Percentiles rank a stretch among this genome's conserved stretches.
phyloP scores from a whole-genome alignment of 345 rosid species.

The Populus alba region DNA sequence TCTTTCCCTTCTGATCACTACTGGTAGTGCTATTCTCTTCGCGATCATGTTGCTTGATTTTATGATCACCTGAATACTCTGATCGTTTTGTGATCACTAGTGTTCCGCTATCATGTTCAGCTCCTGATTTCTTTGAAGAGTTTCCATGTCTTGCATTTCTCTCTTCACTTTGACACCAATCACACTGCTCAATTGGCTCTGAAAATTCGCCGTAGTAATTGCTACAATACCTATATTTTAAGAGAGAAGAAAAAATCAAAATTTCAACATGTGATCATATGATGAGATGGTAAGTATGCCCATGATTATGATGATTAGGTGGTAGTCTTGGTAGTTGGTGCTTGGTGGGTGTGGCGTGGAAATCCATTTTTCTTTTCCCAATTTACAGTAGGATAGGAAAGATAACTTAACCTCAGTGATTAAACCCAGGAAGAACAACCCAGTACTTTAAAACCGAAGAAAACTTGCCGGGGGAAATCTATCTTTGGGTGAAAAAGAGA shows the following conservation, averaged over 20 bases:
- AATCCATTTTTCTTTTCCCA: constrained; percentile 1
- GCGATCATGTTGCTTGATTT: constrained; percentile 55
- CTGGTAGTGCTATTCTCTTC: constrained; percentile 38
- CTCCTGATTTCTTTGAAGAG: constrained; percentile 44
- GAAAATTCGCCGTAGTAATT: constrained; percentile 67
- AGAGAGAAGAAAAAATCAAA: background rate
- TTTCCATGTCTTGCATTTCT: constrained; percentile 36
- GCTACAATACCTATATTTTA: constrained; percentile 71
- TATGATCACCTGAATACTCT: constrained; percentile 48
- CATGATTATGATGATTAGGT: constrained; percentile 1
- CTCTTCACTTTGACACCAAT: constrained; percentile 90
- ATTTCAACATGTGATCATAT: too few species aligned
- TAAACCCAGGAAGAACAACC: background rate
- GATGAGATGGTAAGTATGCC: background rate
- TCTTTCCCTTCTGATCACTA: constrained; percentile 43
- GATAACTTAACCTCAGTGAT: background rate
- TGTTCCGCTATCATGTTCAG: constrained; percentile 33
- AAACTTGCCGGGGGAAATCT: background rate
- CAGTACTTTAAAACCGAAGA: too few species aligned
- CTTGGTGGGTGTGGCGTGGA: constrained; percentile 15
- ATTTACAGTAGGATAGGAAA: background rate
- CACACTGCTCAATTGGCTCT: constrained; percentile 66
- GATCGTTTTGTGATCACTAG: constrained; percentile 42
- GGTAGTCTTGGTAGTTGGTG: constrained; percentile 15
- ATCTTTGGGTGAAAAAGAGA: constrained; percentile 6